Evolutionary conservation across 495 filamentous ascomycete genomes (phyloP), one percentile per base, ranked within the genome.

Genomic region (Annulohypoxylon bovei): DNA sequence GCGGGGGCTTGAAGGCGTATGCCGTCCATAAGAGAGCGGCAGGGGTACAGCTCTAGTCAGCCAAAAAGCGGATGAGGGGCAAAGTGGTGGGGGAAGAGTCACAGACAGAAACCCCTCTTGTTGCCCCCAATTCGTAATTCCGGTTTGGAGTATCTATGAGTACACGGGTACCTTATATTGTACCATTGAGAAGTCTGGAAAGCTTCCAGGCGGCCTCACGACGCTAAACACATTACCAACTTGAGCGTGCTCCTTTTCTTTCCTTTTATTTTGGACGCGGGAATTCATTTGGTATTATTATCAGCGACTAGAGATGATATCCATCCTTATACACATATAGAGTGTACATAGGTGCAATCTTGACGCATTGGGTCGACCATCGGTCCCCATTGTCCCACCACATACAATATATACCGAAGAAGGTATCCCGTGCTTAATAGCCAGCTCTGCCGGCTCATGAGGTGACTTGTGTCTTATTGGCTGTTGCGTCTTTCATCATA

Each of bases 301-400:
- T 33, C 53, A 67, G 42, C 63, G 63, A 23, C 28, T 68, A 68
- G 65, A 68, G 65, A 68, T 62, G 56, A 68, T 68, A 68, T 68
- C 65, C 65, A 30, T 60, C 63, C 62, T 54, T 16, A 16, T 16
- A 35, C 20, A 35, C 47, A 47, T 23, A 60, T 62, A 68, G 57
- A 67, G 46, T 67, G 55, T 67, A 67, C 64, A 60, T 67, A 59
- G 56, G 47, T 50, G 23, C 35, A 67, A 60, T 59, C 57, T 56
- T 49, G 37, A 54, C 47, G 25, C 37, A 54, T 46, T 46, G 35
- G 64, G 54, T 50, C 42, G 53, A 33, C 44, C 30, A 3, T 37
- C 37, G 22, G 50, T 55, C 44, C 35, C 63, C 44, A 56, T 56
- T 53, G 33, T 54, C 39, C 39, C 61, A 55, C 50, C 23, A n/a